A percentile compares a stretch with the other conserved stretches of the same genome.
Evolutionary conservation across 2,329 filamentous ascomycete genomes (phyloP).

Genomic region (Diaporthe humulicola): DNA sequence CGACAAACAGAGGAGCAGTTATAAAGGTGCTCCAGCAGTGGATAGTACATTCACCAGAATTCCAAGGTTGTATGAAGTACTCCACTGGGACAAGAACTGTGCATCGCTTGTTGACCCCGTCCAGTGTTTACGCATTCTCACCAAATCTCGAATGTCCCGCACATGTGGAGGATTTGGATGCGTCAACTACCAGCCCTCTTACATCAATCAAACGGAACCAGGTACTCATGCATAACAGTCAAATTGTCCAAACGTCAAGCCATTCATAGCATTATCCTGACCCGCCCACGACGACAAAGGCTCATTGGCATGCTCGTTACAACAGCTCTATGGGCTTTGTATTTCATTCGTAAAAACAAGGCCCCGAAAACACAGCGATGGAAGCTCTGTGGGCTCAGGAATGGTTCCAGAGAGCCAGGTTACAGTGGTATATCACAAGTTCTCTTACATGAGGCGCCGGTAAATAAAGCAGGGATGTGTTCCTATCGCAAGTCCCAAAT

Average conservation of each 20-base stretch:
- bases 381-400: not conserved
- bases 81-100: no score
- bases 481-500: no score
- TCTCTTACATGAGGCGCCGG: not conserved
- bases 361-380: not conserved
- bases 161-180: no score
- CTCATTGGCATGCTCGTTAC: not conserved
- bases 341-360: not conserved
- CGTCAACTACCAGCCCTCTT: no score
- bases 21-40: no score
- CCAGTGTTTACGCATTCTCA: not conserved
- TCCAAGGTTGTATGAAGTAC: no score
- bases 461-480: not conserved
- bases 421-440: no score
- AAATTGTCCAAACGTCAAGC: not conserved
- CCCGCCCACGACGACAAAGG: not conserved
- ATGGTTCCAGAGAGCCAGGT: not conserved
- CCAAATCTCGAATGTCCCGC: not conserved
- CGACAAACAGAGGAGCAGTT: no score
- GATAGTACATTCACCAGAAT: no score
- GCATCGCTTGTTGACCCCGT: not conserved
- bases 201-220: not conserved
- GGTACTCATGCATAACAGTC: not conserved
- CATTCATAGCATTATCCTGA: not conserved
- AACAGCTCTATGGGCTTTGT: no score